phyloP scores from a whole-genome alignment of 2,329 filamentous ascomycete species.

The Aschersonia sp. region DNA sequence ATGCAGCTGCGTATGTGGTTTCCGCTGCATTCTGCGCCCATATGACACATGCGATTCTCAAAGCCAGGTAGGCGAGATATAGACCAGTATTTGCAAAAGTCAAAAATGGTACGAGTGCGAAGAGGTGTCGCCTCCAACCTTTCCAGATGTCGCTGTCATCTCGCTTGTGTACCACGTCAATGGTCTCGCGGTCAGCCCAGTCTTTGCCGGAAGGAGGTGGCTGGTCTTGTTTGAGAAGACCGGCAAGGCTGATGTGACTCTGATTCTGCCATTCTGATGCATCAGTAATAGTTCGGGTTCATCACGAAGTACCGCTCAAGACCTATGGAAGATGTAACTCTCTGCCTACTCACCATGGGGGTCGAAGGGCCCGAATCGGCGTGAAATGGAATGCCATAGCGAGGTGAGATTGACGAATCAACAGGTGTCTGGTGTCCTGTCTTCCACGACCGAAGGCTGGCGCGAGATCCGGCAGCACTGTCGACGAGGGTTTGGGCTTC shows the following conservation, averaged over 20 bases:
- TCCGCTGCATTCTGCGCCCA: conserved; percentile 27
- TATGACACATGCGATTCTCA: conserved; percentile 37
- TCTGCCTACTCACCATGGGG: conserved; percentile 5
- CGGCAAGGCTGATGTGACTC: conserved; percentile 26
- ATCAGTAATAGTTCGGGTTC: conserved; percentile 2
- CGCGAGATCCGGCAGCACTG: conserved; percentile 11
- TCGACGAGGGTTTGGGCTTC: conserved; percentile 15
- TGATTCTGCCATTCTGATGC: conserved; percentile 17
- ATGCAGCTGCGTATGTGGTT: conserved; percentile 32
- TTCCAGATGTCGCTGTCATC: conserved; percentile 28
- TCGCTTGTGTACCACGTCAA: conserved; percentile 25
- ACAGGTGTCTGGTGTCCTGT: conserved; percentile 7
- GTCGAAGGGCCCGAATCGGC: conserved; percentile 5
- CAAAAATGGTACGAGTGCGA: conserved; percentile 20
- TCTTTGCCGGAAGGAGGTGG: conserved; percentile 17
- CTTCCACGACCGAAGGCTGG: conserved; percentile 11
- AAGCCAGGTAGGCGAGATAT: conserved; percentile 32
- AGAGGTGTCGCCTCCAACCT: conserved; percentile 27
- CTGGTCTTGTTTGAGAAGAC: conserved; percentile 19
- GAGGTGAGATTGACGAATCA: conserved; percentile 4
- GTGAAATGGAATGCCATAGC: conserved; percentile 5
- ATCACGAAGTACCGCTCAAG: neutral
- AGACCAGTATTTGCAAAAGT: conserved; percentile 25
- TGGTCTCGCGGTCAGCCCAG: conserved; percentile 16
- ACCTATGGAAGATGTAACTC: neutral